Base-by-base conservation (phyloP, 345 rosid genomes). In the Anastatica hierochuntica region DNA sequence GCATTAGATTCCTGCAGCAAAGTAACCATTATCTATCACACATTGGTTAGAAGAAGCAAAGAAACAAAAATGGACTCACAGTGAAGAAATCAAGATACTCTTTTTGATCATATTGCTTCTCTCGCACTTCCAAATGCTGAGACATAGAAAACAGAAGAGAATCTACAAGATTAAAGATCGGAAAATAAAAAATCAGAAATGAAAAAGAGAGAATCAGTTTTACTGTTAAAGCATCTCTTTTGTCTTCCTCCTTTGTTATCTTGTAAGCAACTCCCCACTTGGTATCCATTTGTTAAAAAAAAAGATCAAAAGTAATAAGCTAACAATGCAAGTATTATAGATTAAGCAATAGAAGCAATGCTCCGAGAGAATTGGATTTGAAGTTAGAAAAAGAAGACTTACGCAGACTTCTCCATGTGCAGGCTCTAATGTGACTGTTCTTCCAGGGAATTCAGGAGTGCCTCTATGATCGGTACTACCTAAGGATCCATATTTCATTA, bases 241-340 rank as follows among this genome's bases (percentile, higher is more conserved):
- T 68, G 60, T 90, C 92, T 68, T 84, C 79, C 62, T 84, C 74
- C 13, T 74, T 72, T 43, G 83, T 78, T 65, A 87, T 76, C 67
- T 75, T 90, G 72, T 87, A 87, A 3, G 98, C 96, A 66, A 58
- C 89, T 72, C 98, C 96, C 95, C 96, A 79, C 98, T 90, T n/a
- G n/a, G n/a, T n/a, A n/a, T n/a, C n/a, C n/a, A n/a, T n/a, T n/a
- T n/a, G n/a, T n/a, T n/a, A n/a, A 63, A 24, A 10, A 74, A 40
- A 16, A 17, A 14, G 18, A 16, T 12, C 14, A 10, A 30, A 7
- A 12, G 7, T 19, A 29, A n/a, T n/a, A n/a, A n/a, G n/a, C n/a
- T n/a, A n/a, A n/a, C n/a, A n/a, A n/a, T n/a, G 40, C 27, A 3
- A 18, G n/a, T 16, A 3, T 20, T 6, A 2, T 2, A 38, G 19